Evolutionary conservation across 2,329 filamentous ascomycete genomes (phyloP).

Genomic region (Trichoderma koningii): DNA sequence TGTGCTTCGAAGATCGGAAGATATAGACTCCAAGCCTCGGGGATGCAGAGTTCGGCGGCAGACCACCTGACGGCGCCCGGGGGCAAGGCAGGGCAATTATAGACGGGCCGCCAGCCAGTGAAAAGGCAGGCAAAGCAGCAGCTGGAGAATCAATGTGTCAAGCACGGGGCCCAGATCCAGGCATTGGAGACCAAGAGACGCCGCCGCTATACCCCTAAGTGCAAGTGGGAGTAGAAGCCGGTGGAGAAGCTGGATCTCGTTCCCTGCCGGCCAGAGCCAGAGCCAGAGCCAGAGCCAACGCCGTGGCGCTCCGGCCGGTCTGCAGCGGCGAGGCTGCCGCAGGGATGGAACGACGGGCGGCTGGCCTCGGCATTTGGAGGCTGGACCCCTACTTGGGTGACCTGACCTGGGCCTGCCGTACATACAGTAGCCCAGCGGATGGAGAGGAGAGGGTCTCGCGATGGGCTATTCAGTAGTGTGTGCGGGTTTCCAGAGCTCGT

Average conservation of each 20-base stretch:
- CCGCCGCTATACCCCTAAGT: slow-evolving; percentile 58
- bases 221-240: slow-evolving; percentile 49
- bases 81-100: slow-evolving; percentile 14
- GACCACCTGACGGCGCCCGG: slow-evolving; percentile 16
- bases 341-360: slow-evolving; percentile 16
- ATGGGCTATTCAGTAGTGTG: slow-evolving; percentile 7
- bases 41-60: not conserved
- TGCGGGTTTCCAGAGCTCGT: not conserved
- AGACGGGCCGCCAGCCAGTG: slow-evolving; percentile 2
- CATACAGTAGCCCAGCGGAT: not conserved
- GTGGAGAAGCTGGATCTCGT: slow-evolving; percentile 19
- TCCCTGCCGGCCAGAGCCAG: not conserved
- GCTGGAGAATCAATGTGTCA: slow-evolving; percentile 19
- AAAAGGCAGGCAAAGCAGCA: not conserved
- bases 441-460: slow-evolving; percentile 5
- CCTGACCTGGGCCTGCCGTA: too few species aligned
- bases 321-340: not conserved
- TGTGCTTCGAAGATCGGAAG: too few species aligned
- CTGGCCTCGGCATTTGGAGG: slow-evolving; percentile 27
- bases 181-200: slow-evolving; percentile 20
- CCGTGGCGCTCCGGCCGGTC: not conserved
- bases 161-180: slow-evolving; percentile 10
- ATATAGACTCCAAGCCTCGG: too few species aligned
- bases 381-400: slow-evolving; percentile 6
- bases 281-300: slow-evolving; percentile 1